phyloP scores from a whole-genome alignment of 768 basidiomycete genomes.

The Collybiopsis luxurians region DNA sequence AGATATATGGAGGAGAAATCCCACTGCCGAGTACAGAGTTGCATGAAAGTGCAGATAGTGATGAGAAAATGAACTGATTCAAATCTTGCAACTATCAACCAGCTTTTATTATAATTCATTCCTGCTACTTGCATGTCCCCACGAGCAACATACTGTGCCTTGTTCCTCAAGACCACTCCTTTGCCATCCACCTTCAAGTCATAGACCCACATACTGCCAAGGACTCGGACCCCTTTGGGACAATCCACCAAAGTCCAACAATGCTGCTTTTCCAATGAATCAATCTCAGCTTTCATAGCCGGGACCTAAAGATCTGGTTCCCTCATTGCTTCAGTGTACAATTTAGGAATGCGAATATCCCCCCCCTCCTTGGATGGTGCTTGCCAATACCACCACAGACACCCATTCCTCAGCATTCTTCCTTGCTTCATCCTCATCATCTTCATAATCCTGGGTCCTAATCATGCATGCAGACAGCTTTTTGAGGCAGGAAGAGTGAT shows the following conservation, averaged over 20 bases:
- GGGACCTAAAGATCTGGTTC: neutral
- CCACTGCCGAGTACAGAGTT: constrained; percentile 6
- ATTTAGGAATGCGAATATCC: neutral
- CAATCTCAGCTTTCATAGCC: neutral
- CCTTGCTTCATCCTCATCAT: neutral
- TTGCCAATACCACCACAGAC: neutral
- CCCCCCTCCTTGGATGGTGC: constrained; percentile 2
- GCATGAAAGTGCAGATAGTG: constrained; percentile 6
- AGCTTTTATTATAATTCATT: constrained; percentile 18
- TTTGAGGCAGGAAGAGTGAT: neutral
- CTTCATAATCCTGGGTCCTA: neutral
- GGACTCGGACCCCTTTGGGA: neutral
- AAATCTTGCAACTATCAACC: constrained; percentile 9
- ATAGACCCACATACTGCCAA: constrained; percentile 22
- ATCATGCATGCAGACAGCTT: neutral
- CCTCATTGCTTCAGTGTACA: neutral
- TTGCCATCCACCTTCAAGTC: constrained; percentile 23
- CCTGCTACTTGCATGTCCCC: constrained; percentile 29
- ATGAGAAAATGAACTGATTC: constrained; percentile 13
- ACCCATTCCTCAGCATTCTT: neutral
- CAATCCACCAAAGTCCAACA: neutral
- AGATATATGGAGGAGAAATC: constrained; percentile 17
- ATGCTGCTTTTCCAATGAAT: neutral
- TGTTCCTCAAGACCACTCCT: constrained; percentile 21
- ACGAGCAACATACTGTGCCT: constrained; percentile 21